A percentile compares a stretch with the other conserved stretches of the same genome.
Conservation (phyloP, 2,329 filamentous ascomycete species). For the Colletotrichum sp. region DNA sequence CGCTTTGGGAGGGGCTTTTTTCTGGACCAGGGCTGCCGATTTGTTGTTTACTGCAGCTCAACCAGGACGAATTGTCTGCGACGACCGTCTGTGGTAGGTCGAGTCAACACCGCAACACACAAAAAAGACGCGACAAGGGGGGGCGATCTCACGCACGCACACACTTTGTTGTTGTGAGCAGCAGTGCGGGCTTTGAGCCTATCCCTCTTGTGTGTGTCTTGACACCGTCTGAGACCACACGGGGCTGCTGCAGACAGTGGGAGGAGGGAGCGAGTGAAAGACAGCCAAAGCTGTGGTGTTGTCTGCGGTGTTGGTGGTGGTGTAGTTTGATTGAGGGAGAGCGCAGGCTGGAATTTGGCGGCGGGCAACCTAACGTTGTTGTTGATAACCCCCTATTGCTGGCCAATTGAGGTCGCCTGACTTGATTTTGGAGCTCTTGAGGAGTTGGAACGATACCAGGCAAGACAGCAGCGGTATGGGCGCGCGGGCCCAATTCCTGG, state of each 20-base stretch:
- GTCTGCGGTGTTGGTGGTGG: neutral
- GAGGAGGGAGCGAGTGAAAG: neutral
- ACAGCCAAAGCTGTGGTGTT: neutral
- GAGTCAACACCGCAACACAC: conserved; percentile 9
- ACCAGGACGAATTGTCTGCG: neutral
- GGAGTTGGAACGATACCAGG: neutral
- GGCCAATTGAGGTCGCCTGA: neutral
- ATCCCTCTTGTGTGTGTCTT: conserved; percentile 1
- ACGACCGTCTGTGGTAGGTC: conserved; percentile 4
- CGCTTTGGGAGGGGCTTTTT: neutral
- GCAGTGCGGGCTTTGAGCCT: conserved; percentile 16
- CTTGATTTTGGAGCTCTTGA: neutral
- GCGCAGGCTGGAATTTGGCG: neutral
- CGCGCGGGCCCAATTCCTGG: conserved; percentile 1
- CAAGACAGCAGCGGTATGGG: conserved; percentile 1
- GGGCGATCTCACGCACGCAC: neutral
- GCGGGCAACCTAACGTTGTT: neutral
- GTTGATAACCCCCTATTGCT: neutral
- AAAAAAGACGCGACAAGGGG: conserved; percentile 14
- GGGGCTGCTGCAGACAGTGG: neutral
- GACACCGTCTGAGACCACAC: conserved; percentile 7
- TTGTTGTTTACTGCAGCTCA: conserved; percentile 33
- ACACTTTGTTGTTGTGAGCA: conserved; percentile 4
- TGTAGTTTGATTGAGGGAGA: neutral
- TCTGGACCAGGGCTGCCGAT: conserved; percentile 27